Conservation (phyloP, 2,329 filamentous ascomycete genomes). For the Massarina eburnea region DNA sequence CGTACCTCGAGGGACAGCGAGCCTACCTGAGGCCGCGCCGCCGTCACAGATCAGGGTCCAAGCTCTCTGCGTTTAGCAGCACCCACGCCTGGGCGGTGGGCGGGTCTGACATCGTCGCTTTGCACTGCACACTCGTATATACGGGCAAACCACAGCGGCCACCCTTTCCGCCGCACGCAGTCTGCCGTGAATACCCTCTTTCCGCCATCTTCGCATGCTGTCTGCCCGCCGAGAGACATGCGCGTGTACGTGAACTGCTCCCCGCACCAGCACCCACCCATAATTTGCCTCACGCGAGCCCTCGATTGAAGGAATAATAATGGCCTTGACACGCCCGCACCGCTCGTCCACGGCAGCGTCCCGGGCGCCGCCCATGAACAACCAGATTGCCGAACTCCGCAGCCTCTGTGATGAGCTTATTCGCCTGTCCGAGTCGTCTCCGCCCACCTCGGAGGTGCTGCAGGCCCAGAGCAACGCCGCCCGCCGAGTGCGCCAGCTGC, state of each 20-base stretch:
- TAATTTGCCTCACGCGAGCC: not conserved
- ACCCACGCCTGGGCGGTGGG: too few species aligned
- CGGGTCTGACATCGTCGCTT: too few species aligned
- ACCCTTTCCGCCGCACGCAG: too few species aligned
- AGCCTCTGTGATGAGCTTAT: conserved; percentile 40
- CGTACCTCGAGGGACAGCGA: too few species aligned
- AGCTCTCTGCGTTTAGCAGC: not conserved
- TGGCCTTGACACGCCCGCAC: conserved; percentile 39
- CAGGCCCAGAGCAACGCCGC: conserved; percentile 54
- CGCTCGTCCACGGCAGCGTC: conserved; percentile 43
- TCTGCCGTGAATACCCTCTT: too few species aligned
- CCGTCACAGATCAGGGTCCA: not conserved
- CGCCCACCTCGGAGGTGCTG: conserved; percentile 33
- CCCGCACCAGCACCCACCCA: not conserved
- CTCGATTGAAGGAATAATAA: conserved; percentile 15
- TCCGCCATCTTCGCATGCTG: too few species aligned
- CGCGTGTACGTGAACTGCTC: conserved; percentile 18
- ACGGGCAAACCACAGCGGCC: too few species aligned
- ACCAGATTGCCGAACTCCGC: conserved; percentile 49
- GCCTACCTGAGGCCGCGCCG: not conserved
- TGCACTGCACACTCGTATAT: too few species aligned
- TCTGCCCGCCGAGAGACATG: conserved; percentile 29
- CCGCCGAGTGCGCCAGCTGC: conserved; percentile 66
- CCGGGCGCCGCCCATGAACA: conserved; percentile 55
- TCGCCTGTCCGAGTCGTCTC: conserved; percentile 30